Evolutionary conservation across 140 eudicot genomes (phyloP), one percentile per base, ranked within the genome.

Genomic region (Stevia rebaudiana): DNA sequence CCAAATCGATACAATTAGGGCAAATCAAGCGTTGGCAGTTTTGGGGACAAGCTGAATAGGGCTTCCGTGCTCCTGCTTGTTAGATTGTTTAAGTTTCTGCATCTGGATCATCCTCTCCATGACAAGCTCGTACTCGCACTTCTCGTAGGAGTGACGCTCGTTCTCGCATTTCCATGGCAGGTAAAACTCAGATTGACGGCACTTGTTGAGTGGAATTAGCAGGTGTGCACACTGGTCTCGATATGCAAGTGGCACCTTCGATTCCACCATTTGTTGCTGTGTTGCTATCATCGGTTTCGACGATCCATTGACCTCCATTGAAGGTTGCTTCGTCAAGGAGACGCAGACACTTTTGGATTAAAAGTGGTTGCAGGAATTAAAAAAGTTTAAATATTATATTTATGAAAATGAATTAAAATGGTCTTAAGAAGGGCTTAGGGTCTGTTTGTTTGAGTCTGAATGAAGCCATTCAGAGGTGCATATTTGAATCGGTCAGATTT

Each of bases 71-170:
- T 25, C 58, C 41, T 76, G 80, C 13, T 53, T 67, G 13, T 52
- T 53, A 31, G 70, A 51, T 30, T 72, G 70, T 19, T 59, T 63
- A 4, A 33, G 43, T 11, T 57, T 75, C 77, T 88, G 89, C 96
- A 88, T 88, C 76, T 79, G 89, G 11, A 87, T 84, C 94, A 87
- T 87, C 69, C 95, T 61, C 72, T 87, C 95, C 95, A 87, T 87
- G 6, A 87, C 89, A 30, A 87, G 94, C 76, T 87, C 95, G 73
- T 87, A 87, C 80, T 77, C 87, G 64, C 96, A 88, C 73, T 88
- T 88, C 83, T 88, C 96, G 54, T 88, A 84, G 30, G 82, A 5
- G 57, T 88, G 96, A 63, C 94, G 89, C 76, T 88, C 96, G 41
- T 77, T 43, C 79, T 80, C 96, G 81, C 96, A 88, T 69, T 88